Evolutionary conservation across 805 yeast genomes (phyloP).

Genomic region (Teunomyces barrocoloradensis): DNA sequence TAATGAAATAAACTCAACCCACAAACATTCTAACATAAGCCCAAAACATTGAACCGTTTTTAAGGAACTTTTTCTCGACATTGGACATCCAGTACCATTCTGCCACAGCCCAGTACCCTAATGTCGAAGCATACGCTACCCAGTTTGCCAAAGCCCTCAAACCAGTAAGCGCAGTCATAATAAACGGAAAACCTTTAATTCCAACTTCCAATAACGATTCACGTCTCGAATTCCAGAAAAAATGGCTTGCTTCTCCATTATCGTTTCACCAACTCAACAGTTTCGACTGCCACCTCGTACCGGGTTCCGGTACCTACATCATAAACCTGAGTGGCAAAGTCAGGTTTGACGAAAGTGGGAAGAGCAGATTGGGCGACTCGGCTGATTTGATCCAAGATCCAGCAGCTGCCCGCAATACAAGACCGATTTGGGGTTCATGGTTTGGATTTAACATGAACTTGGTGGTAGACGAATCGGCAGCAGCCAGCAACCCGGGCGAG

Average conservation of each 20-base stretch:
- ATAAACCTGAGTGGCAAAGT: conserved; percentile 59
- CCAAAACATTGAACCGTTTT: conserved; percentile 38
- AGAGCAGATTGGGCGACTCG: conserved; percentile 60
- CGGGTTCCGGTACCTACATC: conserved; percentile 57
- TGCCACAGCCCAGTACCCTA: conserved; percentile 21
- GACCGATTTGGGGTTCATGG: conserved; percentile 67
- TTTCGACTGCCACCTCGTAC: conserved; percentile 64
- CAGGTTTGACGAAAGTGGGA: conserved; percentile 74
- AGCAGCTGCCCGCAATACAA: conserved; percentile 17
- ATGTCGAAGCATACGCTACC: conserved; percentile 40
- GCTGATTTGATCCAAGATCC: conserved; percentile 45
- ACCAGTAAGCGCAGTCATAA: conserved; percentile 49
- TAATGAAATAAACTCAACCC: conserved; percentile 7
- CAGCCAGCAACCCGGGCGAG: conserved; percentile 28
- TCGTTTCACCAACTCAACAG: conserved; percentile 65
- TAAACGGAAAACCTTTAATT: conserved; percentile 56
- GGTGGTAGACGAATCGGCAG: conserved; percentile 54
- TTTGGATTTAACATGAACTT: conserved; percentile 62
- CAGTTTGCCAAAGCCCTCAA: conserved; percentile 52
- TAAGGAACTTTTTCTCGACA: conserved; percentile 32
- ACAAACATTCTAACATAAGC: conserved; percentile 17
- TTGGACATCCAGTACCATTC: conserved; percentile 35
- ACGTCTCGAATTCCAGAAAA: conserved; percentile 51
- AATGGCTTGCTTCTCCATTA: conserved; percentile 55
- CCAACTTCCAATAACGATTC: conserved; percentile 24